A percentile compares a stretch with the other conserved stretches of the same genome.
phyloP scores from a whole-genome alignment of 2,329 filamentous ascomycete species.

The Sporothrix globosa region DNA sequence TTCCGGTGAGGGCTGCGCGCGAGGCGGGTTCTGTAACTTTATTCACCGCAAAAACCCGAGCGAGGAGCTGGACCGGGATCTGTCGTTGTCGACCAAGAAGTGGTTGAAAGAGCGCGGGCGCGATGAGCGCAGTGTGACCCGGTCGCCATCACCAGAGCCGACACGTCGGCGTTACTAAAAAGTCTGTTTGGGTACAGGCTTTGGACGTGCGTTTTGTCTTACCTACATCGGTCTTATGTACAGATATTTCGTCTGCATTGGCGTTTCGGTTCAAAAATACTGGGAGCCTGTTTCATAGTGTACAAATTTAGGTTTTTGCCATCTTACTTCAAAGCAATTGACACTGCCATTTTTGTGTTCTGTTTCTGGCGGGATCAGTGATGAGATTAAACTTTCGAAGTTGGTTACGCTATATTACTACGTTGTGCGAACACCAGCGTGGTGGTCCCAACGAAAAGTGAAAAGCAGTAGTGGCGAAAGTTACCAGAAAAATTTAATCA shows the following conservation, averaged over 20 bases:
- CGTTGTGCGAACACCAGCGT: neutral
- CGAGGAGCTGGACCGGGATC: conserved; percentile 83
- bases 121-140: conserved; percentile 78
- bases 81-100: conserved; percentile 91
- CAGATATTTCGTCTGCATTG: conserved; percentile 18
- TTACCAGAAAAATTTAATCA: neutral
- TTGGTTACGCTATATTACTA: neutral
- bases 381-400: neutral
- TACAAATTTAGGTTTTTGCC: neutral
- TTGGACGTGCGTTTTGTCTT: neutral
- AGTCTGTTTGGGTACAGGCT: neutral
- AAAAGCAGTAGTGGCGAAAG: neutral
- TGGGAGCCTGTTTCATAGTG: conserved; percentile 6
- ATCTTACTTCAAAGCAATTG: neutral
- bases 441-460: neutral
- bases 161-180: conserved; percentile 69
- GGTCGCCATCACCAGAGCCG: conserved; percentile 86
- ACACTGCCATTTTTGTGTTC: no score
- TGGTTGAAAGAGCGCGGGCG: conserved; percentile 85
- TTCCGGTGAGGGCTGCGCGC: conserved; percentile 89
- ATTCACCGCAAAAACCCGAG: conserved; percentile 96
- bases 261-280: conserved; percentile 4
- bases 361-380: neutral
- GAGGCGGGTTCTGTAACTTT: conserved; percentile 98
- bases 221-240: neutral